A percentile compares a stretch with the other conserved stretches of the same genome.
phyloP scores from a whole-genome alignment of 345 rosid species.

The Crucihimalaya himalaica region DNA sequence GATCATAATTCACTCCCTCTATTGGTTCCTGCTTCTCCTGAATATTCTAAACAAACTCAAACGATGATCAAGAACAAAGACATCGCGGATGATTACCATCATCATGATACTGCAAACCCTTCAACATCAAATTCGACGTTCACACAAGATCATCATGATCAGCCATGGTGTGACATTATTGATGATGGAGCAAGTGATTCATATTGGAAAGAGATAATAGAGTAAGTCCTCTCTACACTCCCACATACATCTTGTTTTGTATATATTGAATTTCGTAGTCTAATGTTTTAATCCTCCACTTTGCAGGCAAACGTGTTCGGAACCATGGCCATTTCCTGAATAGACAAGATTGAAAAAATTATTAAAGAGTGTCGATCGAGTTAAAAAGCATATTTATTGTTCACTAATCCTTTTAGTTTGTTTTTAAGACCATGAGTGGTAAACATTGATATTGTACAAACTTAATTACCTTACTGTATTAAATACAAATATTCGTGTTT shows the following conservation, averaged over 20 bases:
- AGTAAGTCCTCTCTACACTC: constrained; percentile 43
- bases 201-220: constrained; percentile 62
- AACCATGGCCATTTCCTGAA: constrained; percentile 53
- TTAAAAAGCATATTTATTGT: constrained; percentile 1
- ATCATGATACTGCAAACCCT: constrained; percentile 46
- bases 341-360: constrained; percentile 4
- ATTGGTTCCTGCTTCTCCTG: constrained; percentile 52
- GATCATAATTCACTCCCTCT: constrained; percentile 43
- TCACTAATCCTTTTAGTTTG: neutral
- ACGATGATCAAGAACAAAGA: constrained; percentile 32
- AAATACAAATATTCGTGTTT: constrained; percentile 15
- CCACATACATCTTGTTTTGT: neutral
- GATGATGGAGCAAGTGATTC: constrained; percentile 58
- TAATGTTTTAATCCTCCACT: neutral
- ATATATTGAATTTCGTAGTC: neutral
- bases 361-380: constrained; percentile 19
- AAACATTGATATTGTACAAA: constrained; percentile 7
- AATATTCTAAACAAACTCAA: constrained; percentile 23
- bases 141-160: constrained; percentile 53
- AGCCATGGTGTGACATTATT: constrained; percentile 40
- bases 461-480: neutral
- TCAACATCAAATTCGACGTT: constrained; percentile 49
- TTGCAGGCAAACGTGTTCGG: constrained; percentile 58
- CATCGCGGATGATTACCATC: constrained; percentile 27
- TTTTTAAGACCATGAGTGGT: constrained; percentile 16